A percentile compares a stretch with the other conserved stretches of the same genome.
phyloP scores from a whole-genome alignment of 257 asterid species.

The Solanum boliviense region DNA sequence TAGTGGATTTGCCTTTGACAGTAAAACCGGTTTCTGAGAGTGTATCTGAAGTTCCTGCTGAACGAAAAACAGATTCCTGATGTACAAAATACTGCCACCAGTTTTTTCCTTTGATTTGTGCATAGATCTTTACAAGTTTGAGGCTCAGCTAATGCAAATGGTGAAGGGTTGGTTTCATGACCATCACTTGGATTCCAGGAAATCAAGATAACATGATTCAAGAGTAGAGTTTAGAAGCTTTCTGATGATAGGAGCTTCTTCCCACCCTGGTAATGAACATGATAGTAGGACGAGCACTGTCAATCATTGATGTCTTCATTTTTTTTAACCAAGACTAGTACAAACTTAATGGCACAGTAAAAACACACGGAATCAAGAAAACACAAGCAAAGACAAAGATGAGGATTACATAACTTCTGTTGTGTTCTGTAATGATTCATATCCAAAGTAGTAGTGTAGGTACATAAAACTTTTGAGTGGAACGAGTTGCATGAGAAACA shows the following conservation, averaged over 20 bases:
- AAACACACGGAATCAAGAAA: background rate
- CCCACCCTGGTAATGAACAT: background rate
- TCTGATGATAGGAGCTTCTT: background rate
- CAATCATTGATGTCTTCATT: background rate
- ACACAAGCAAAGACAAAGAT: background rate
- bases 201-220: background rate
- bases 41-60: constrained; percentile 45
- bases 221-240: background rate
- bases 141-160: background rate
- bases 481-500: background rate
- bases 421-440: background rate
- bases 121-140: background rate
- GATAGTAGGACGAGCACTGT: background rate
- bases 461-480: background rate
- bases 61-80: constrained; percentile 51
- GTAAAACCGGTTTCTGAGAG: constrained; percentile 45
- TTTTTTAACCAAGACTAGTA: background rate
- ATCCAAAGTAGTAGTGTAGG: background rate
- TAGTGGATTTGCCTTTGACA: constrained; percentile 58
- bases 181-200: background rate
- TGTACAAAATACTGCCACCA: background rate
- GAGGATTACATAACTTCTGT: background rate
- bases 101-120: background rate
- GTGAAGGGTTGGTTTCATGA: background rate
- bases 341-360: background rate